phyloP scores from a whole-genome alignment of 805 yeast species.

The Naumovozyma castellii region DNA sequence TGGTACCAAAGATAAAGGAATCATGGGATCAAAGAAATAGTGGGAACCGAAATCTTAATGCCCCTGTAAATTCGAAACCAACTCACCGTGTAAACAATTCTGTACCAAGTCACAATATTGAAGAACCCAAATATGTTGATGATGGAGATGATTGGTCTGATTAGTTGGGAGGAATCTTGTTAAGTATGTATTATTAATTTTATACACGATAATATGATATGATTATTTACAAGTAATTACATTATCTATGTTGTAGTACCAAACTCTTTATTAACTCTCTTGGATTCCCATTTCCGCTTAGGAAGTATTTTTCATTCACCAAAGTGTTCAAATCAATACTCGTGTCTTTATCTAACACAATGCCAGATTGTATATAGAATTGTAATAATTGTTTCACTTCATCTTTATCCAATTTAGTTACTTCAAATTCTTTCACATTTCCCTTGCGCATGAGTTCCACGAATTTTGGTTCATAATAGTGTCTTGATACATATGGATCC shows the following conservation, averaged over 20 bases:
- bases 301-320: slow-evolving; percentile 40
- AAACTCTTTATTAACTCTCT: slow-evolving; percentile 36
- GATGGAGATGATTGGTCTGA: slow-evolving; percentile 30
- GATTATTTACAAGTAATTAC: neutral
- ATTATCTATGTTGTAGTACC: slow-evolving; percentile 13
- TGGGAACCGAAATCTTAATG: slow-evolving; percentile 12
- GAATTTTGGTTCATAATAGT: slow-evolving; percentile 45
- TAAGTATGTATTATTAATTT: slow-evolving; percentile 2
- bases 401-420: slow-evolving; percentile 36
- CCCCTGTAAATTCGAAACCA: too few species aligned
- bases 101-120: too few species aligned
- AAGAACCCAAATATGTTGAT: slow-evolving; percentile 25
- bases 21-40: slow-evolving; percentile 54
- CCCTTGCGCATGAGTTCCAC: slow-evolving; percentile 39
- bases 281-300: slow-evolving; percentile 62
- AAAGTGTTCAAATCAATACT: slow-evolving; percentile 30
- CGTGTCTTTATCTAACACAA: slow-evolving; percentile 31
- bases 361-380: slow-evolving; percentile 34
- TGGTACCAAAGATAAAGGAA: slow-evolving; percentile 46
- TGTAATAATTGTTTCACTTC: slow-evolving; percentile 38
- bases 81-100: too few species aligned
- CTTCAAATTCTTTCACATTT: slow-evolving; percentile 31
- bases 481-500: slow-evolving; percentile 45
- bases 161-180: slow-evolving; percentile 5
- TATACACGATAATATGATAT: neutral